Percentiles rank a stretch among this genome's conserved stretches.
phyloP scores from a whole-genome alignment of 352 stramenopile genomes.

The Globisporangium cylindrosporum region DNA sequence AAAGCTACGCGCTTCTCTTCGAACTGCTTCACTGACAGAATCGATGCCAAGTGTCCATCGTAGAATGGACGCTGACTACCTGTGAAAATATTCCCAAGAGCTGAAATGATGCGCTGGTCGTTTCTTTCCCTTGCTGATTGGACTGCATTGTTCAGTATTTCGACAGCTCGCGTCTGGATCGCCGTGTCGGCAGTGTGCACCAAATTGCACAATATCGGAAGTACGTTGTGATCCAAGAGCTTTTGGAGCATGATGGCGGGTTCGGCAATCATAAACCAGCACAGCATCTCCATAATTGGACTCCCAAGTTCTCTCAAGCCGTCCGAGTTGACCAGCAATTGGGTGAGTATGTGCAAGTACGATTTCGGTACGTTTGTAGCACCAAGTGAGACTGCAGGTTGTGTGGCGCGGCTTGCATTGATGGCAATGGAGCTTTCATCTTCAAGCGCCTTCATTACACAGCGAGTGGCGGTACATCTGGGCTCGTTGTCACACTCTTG shows the following conservation, averaged over 20 bases:
- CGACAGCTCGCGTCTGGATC: neutral
- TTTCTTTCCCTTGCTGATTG: neutral
- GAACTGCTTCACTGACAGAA: neutral
- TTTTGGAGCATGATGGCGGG: neutral
- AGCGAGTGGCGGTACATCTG: neutral
- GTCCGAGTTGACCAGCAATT: neutral
- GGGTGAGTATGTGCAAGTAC: neutral
- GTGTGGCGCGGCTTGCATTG: neutral
- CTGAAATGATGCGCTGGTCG: neutral
- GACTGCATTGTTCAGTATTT: neutral
- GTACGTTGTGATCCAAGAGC: neutral
- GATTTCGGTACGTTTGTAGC: neutral
- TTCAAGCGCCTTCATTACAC: neutral
- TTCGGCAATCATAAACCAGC: neutral
- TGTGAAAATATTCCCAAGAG: neutral
- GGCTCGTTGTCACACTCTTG: neutral
- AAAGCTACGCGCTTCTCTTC: neutral
- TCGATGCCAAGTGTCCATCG: neutral
- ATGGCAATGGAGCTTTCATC: neutral
- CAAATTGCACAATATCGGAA: slow-evolving; percentile 6
- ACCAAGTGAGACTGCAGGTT: neutral
- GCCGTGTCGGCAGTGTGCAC: neutral
- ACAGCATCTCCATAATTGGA: neutral
- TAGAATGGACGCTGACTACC: neutral
- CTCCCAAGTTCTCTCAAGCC: neutral